Base-by-base conservation (phyloP, 192 early-diverging fungal genomes). In the Mortierella antarctica region DNA sequence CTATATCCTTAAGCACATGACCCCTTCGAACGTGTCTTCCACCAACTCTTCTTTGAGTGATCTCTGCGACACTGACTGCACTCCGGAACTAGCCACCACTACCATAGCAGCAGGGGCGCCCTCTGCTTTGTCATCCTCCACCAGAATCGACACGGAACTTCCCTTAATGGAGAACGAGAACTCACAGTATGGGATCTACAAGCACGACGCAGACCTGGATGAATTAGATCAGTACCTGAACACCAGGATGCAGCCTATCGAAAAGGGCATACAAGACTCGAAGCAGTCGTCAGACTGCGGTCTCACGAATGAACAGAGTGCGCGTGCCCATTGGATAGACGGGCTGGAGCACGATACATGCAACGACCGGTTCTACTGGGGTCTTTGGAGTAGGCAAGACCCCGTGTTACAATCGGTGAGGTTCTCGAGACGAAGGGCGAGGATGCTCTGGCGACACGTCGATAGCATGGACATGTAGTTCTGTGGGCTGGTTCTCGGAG, bases 351-450 rank as follows among this genome's bases (percentile, higher is more conserved):
- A 64, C 12, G 74, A 70, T 45, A 76, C 66, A 6, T 78, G 75
- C 41, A 78, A 78, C 14, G 68, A 60, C 17, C 55, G 62, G 42
- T 55, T 70, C 42, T 78, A 78, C 21, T 78, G 75, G 75, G 31
- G 70, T 41, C 51, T 78, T 20, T 70, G 67, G 62, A 52, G 13
- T 21, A 49, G 57, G 0, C 56, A 70, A 9, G 55, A 70, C 14
- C 56, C 75, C 20, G 42, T 61, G 60, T 46, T 78, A 9, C 53
- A 64, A 18, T 6, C 40, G 17, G 51, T 78, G 14, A 63, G 40
- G 63, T 78, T 78, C 65, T 78, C 75, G 49, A 60, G 68, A 44
- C 31, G 63, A 7, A 23, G 68, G 56, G 75, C 75, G 0, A 51
- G 68, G 17, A 61, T 57, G 62, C 51, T 78, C 0, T 78, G 67